Evolutionary conservation across 2,329 filamentous ascomycete species (phyloP), one percentile per base, ranked within the genome.

Genomic region (Diplodia seriata): DNA sequence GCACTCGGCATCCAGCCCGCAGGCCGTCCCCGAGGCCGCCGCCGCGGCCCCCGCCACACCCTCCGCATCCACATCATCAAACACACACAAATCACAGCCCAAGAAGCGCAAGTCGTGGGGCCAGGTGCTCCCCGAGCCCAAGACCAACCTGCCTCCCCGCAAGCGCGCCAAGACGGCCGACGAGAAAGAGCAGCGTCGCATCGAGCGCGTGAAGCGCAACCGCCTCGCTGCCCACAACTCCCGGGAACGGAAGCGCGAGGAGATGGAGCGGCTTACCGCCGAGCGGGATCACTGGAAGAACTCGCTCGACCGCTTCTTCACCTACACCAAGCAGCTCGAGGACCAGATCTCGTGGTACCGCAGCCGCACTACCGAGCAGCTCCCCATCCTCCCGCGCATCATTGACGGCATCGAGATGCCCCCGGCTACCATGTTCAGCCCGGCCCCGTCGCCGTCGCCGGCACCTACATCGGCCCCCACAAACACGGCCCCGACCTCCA

Each of bases 51-150:
- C 53, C 1, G 29, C 54, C 4, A 38, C 57, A 15, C 14, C 50
- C 11, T 8, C 56, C n/a, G 26, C 68, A 11, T 6, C 47, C 4
- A 33, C 68, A 15, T 56, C 69, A 26, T 54, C 50, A n/a, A 43
- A 47, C 50, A 50, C 18, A 9, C 38, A 68, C 14, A 64, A 69
- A 47, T 95, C 92, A 83, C 85, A 87, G 0, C 82, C 86, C 43
- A 97, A 97, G 88, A 97, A 97, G 88, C 87, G 95, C 75, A 99
- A 98, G 83, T 98, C 95, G 59, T 99, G 95, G 95, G 95, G 95
- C 61, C 95, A 99, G 81, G 92, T 97, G 78, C 89, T 98, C 50
- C 95, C 95, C 20, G 92, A 96, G 77, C 95, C 95, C 53, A 98
- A 97, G 86, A 98, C 95, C 38, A 96, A 94, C 76, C 88, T 98